Conservation (phyloP, 2,329 filamentous ascomycete species). For the Fusarium clavum region DNA sequence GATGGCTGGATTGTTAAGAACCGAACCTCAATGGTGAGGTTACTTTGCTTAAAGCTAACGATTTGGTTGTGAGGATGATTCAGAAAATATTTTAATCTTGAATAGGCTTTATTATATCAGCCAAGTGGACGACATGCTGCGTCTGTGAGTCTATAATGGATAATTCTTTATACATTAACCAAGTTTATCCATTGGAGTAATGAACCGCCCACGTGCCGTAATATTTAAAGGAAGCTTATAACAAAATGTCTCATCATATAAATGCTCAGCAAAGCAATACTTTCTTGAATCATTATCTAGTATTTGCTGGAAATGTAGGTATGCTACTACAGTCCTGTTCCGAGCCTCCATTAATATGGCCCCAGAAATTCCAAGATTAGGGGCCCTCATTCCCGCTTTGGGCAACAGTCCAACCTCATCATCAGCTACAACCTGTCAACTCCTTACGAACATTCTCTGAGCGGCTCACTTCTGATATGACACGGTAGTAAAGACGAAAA, state of each 20-base stretch:
- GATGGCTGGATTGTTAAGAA: background rate
- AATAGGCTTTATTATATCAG: background rate
- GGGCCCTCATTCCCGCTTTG: slow-evolving; percentile 15
- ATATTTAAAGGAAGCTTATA: background rate
- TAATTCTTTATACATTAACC: background rate
- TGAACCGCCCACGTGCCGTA: background rate
- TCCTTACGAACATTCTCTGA: slow-evolving; percentile 4
- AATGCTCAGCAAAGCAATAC: background rate
- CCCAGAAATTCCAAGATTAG: slow-evolving; percentile 28
- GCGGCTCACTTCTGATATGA: background rate
- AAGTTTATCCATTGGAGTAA: background rate
- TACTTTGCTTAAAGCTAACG: background rate
- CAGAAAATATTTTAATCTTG: background rate
- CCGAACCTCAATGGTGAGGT: background rate
- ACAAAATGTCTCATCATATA: background rate
- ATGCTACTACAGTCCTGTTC: background rate
- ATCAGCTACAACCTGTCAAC: slow-evolving; percentile 19
- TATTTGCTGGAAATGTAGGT: background rate
- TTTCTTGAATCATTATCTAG: background rate
- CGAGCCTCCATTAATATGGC: background rate
- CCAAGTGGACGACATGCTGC: background rate
- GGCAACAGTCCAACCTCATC: slow-evolving; percentile 23
- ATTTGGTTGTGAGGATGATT: background rate
- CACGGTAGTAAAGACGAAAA: background rate
- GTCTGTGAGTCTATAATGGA: background rate